Conservation (phyloP, 1,284 basidiomycete species). For the Ganoderma resinaceum region DNA sequence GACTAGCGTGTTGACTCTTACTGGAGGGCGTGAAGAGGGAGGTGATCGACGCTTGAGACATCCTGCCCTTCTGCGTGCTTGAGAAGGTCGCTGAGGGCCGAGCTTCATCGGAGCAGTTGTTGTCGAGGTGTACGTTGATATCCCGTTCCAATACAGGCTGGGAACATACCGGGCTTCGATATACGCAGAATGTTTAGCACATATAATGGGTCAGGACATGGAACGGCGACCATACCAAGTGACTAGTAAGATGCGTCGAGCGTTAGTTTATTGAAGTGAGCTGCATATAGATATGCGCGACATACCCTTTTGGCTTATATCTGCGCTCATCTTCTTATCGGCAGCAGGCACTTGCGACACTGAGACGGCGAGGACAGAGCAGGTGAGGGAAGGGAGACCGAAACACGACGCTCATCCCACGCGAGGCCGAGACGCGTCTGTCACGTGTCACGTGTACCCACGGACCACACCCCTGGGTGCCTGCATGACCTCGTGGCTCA, state of each 20-base stretch:
- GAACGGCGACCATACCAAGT: conserved; percentile 15
- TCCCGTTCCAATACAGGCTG: conserved; percentile 45
- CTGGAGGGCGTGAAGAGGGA: conserved; percentile 40
- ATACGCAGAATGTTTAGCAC: neutral
- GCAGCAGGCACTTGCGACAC: neutral
- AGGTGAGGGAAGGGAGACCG: neutral
- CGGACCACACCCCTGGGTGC: neutral
- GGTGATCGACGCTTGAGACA: conserved; percentile 36
- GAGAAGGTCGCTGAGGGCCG: conserved; percentile 15
- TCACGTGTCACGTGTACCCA: conserved; percentile 8
- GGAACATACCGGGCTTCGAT: conserved; percentile 53
- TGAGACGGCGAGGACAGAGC: neutral
- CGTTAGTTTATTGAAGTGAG: neutral
- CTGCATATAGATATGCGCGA: neutral
- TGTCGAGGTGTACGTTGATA: conserved; percentile 60
- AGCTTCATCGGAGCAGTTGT: conserved; percentile 44
- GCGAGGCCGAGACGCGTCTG: conserved; percentile 7
- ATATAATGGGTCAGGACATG: neutral
- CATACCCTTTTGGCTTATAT: conserved; percentile 3
- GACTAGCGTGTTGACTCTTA: conserved; percentile 13
- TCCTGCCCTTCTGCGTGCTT: conserved; percentile 25
- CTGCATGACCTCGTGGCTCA: neutral
- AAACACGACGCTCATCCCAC: neutral
- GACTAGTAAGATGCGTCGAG: conserved; percentile 18
- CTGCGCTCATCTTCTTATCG: neutral